These are phyloP conservation scores for Groenewaldozyma salmanticensis DNA, from an alignment of 805 yeast species.

Conservation along the genomic window DNA sequence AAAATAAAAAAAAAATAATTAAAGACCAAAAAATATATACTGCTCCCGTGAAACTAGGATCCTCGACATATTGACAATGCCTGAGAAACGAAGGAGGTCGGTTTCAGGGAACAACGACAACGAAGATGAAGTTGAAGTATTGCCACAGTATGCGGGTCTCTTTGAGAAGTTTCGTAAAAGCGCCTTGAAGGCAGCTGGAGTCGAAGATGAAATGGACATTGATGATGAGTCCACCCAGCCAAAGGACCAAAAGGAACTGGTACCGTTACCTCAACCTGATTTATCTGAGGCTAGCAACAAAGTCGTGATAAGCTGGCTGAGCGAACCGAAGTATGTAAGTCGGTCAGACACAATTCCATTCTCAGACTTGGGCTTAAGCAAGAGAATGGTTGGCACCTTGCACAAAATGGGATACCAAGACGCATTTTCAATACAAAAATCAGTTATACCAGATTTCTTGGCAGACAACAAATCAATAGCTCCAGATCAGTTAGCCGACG, in stretches of 20 bases:
- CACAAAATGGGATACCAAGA: conserved; percentile 33
- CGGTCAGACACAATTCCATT: conserved; percentile 42
- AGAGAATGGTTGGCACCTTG: conserved; percentile 39
- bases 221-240: conserved; percentile 7
- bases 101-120: not conserved
- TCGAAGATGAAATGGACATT: conserved; percentile 3
- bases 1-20: no score
- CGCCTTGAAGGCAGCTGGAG: no score
- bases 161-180: conserved; percentile 10
- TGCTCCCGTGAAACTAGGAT: no score
- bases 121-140: not conserved
- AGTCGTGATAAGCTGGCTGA: conserved; percentile 45
- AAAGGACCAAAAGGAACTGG: conserved; percentile 30
- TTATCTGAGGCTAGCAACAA: conserved; percentile 34
- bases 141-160: conserved; percentile 18
- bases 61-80: no score
- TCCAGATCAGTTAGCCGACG: conserved; percentile 39
- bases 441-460: conserved; percentile 50
- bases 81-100: conserved; percentile 11
- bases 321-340: conserved; percentile 48
- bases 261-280: conserved; percentile 61
- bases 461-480: conserved; percentile 26
- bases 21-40: no score
- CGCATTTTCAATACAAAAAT: conserved; percentile 73
- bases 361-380: conserved; percentile 29